Conservation (phyloP, 208 protist species). For the Leptomonas pyrrhocoris region DNA sequence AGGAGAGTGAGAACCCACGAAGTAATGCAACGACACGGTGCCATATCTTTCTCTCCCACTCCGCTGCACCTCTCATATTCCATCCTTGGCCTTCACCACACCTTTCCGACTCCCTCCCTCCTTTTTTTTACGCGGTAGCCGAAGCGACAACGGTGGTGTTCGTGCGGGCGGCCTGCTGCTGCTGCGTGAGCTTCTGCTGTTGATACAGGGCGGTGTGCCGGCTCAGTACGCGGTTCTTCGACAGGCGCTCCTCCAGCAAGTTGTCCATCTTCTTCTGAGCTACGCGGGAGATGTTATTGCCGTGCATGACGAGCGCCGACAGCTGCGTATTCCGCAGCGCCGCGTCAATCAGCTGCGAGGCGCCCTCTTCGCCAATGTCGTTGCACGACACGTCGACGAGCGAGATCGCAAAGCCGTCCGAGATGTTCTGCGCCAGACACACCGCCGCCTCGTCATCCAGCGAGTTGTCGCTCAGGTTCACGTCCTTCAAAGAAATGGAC, state of each 20-base stretch:
- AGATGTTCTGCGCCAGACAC: conserved; percentile 65
- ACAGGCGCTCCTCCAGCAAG: conserved; percentile 74
- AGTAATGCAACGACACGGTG: too few relatives aligned
- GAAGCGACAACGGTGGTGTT: neutral
- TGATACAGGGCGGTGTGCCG: conserved; percentile 25
- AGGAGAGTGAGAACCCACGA: too few relatives aligned
- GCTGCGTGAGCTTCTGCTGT: conserved; percentile 35
- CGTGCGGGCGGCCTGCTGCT: conserved; percentile 19
- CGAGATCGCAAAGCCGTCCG: conserved; percentile 64
- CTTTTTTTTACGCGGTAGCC: neutral
- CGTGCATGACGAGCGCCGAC: conserved; percentile 65
- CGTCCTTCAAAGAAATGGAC: conserved; percentile 61
- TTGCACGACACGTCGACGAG: conserved; percentile 77
- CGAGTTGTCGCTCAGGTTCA: conserved; percentile 85
- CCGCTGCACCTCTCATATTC: neutral
- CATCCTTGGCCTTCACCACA: neutral
- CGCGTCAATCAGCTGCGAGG: conserved; percentile 75
- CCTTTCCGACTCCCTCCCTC: neutral
- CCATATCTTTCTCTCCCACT: too few relatives aligned
- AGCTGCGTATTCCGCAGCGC: conserved; percentile 71
- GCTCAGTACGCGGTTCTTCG: conserved; percentile 56
- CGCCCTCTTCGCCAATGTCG: conserved; percentile 71
- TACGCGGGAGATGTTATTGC: conserved; percentile 82
- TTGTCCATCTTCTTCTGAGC: conserved; percentile 85
- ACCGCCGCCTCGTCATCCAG: conserved; percentile 83